These are phyloP conservation scores for Mycena citricolor DNA, from an alignment of 1,284 basidiomycete species.

Conservation along the genomic window DNA sequence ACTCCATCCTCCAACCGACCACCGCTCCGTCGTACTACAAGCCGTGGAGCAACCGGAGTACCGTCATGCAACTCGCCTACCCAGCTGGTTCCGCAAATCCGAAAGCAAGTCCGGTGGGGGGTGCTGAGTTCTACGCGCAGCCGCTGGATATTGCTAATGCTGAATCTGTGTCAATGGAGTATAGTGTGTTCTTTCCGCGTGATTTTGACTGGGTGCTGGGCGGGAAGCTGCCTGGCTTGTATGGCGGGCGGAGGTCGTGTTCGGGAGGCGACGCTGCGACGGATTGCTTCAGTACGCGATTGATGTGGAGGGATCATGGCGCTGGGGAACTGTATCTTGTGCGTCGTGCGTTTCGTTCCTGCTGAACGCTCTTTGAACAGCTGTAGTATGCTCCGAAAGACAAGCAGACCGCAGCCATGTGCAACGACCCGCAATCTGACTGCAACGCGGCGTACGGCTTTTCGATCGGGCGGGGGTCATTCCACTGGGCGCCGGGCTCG, in stretches of 20 bases:
- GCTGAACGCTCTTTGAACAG: conserved; percentile 8
- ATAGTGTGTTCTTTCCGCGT: conserved; percentile 64
- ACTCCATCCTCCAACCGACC: conserved; percentile 7
- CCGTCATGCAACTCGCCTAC: conserved; percentile 59
- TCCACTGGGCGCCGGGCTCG: conserved; percentile 57
- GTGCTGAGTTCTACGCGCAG: conserved; percentile 67
- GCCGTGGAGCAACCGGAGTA: conserved; percentile 31
- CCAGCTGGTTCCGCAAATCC: conserved; percentile 68
- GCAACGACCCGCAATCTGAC: conserved; percentile 53
- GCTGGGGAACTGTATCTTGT: conserved; percentile 74
- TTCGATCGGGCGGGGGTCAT: conserved; percentile 74
- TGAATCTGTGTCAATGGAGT: conserved; percentile 53
- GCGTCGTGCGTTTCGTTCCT: conserved; percentile 26
- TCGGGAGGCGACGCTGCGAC: conserved; percentile 65
- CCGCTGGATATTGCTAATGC: conserved; percentile 52
- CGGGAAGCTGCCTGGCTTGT: conserved; percentile 73
- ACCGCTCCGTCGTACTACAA: conserved; percentile 5
- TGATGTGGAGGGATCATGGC: conserved; percentile 72
- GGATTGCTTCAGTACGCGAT: conserved; percentile 68
- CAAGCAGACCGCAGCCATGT: conserved; percentile 57
- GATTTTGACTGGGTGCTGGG: conserved; percentile 69
- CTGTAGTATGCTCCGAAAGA: conserved; percentile 64
- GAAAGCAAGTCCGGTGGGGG: conserved; percentile 54
- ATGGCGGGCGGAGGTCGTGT: conserved; percentile 65
- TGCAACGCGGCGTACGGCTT: conserved; percentile 69